Evolutionary conservation across 805 yeast species (phyloP), one percentile per base, ranked within the genome.

Genomic region (Isabelozyma pseudorhagii): DNA sequence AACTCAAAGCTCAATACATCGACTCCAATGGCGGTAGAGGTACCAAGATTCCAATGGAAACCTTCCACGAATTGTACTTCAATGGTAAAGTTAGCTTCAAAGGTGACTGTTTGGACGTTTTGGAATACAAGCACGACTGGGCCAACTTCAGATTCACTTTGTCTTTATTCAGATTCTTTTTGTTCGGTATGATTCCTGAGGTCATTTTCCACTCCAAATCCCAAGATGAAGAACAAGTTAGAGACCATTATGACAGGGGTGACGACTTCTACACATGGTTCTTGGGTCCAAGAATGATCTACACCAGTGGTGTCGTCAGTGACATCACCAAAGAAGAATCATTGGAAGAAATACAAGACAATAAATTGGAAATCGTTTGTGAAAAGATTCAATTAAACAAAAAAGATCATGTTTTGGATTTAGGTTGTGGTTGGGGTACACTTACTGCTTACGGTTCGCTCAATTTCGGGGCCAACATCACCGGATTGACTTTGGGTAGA

Each of bases 401-500:
- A 56, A 94, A 89, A 59, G 97, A 90, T 57, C 74, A 74, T 53
- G 75, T 89, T 67, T 82, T 90, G 52, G 97, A 90, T 64, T 73
- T 90, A 51, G 97, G 97, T 54, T 90, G 97, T 71, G 97, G 97
- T 59, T 90, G 97, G 97, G 97, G 97, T 65, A 87, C 97, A 46
- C 78, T 92, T 64, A 90, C 96, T 44, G 78, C 93, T 29, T 89
- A 77, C 68, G 91, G 94, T 29, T 87, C 96, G 3, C 80, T 84
- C 54, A 83, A 85, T 64, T 85, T 85, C 61, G 96, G 92, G 51
- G 96, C 97, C 43, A 69, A 80, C 47, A 96, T 87, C 51, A 90
- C 97, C 48, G 97, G 97, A 74, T 75, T 90, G 60, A 90, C 97
- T 42, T 78, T 90, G 54, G 97, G 97, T 65, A 84, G 79, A 65